phyloP scores from a whole-genome alignment of 2,329 filamentous ascomycete genomes.

The Claviceps arundinis region DNA sequence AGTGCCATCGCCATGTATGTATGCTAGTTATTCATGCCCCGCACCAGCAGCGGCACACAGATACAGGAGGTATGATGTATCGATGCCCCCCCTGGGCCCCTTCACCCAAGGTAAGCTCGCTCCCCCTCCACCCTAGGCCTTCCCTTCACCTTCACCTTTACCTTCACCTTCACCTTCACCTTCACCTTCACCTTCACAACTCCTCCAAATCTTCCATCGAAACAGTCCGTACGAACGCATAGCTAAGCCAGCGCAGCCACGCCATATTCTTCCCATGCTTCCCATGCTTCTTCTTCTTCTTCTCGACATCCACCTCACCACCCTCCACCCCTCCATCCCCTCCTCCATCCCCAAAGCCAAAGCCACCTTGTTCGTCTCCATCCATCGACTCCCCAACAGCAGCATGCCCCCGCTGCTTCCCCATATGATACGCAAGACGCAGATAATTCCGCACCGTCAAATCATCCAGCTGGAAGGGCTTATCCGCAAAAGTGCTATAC shows the following conservation, averaged over 20 bases:
- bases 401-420: conserved; percentile 18
- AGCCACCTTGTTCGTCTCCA: conserved; percentile 15
- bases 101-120: no score
- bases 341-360: conserved; percentile 9
- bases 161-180: no score
- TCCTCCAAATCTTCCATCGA: conserved; percentile 50
- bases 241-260: conserved; percentile 65
- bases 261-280: conserved; percentile 47
- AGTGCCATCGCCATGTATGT: no score
- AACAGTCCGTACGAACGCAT: conserved; percentile 69
- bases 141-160: no score
- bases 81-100: no score
- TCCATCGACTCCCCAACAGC: conserved; percentile 9
- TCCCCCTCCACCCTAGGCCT: background rate
- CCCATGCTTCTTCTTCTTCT: conserved; percentile 32
- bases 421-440: conserved; percentile 68
- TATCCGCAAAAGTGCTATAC: conserved; percentile 72
- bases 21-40: no score
- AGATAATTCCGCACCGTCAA: conserved; percentile 75
- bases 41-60: no score
- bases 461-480: conserved; percentile 62
- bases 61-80: no score
- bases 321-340: conserved; percentile 2
- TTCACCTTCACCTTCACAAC: conserved; percentile 19
- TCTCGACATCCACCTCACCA: conserved; percentile 23